Conservation (phyloP, 2,329 filamentous ascomycete genomes). For the Coniochaeta ligniaria region DNA sequence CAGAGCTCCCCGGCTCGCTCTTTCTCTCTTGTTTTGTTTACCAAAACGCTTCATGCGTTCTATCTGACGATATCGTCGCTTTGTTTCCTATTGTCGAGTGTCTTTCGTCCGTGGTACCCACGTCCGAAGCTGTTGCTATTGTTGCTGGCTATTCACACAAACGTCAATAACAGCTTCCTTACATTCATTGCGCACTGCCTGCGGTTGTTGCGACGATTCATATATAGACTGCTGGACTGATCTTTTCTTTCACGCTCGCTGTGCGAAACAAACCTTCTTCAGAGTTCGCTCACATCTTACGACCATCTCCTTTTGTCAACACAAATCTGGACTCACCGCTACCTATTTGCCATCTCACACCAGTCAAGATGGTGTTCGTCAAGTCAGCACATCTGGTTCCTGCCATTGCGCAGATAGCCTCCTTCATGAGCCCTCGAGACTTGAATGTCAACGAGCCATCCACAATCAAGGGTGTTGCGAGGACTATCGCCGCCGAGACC, state of each 20-base stretch:
- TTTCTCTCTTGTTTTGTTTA: background rate
- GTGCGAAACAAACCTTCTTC: background rate
- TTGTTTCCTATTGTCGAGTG: background rate
- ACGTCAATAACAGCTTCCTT: background rate
- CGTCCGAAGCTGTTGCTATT: background rate
- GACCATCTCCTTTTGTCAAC: background rate
- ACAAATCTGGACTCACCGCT: background rate
- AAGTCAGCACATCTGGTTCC: constrained; percentile 16
- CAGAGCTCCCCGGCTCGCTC: background rate
- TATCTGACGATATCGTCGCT: background rate
- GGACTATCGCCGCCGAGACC: constrained; percentile 51
- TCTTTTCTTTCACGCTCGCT: background rate
- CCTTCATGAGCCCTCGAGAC: constrained; percentile 16
- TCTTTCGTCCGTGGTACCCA: background rate
- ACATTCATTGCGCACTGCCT: background rate
- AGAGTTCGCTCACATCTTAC: background rate
- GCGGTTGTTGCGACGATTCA: background rate
- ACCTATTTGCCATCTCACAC: background rate
- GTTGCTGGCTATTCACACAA: background rate
- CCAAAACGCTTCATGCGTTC: background rate
- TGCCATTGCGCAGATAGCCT: constrained; percentile 11
- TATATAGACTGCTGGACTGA: background rate
- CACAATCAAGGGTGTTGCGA: constrained; percentile 55
- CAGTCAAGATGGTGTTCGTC: constrained; percentile 15
- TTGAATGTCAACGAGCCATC: constrained; percentile 38